phyloP scores from a whole-genome alignment of 306 rosid species.

The Rubus parviflorus region DNA sequence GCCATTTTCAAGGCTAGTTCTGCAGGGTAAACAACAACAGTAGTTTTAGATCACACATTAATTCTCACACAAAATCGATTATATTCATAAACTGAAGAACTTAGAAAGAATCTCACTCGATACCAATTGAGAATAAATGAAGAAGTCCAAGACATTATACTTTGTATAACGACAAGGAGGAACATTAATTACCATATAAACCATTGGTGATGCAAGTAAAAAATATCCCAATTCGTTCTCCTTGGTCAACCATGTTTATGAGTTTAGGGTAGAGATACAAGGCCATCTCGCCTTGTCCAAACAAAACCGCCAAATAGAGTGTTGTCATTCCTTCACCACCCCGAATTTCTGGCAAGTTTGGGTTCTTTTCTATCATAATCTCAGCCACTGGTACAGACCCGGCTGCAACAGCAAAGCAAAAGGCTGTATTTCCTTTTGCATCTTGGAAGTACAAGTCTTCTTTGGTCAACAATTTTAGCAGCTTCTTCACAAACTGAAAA shows the following conservation, averaged over 20 bases:
- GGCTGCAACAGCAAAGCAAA: constrained; percentile 8
- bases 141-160: too few relatives aligned
- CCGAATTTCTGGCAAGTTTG: neutral
- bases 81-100: too few relatives aligned
- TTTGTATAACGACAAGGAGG: too few relatives aligned
- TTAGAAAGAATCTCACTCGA: too few relatives aligned
- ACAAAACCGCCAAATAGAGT: neutral
- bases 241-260: neutral
- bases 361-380: constrained; percentile 11
- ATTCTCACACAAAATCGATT: too few relatives aligned
- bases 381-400: constrained; percentile 12
- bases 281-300: neutral
- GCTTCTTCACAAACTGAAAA: constrained; percentile 4
- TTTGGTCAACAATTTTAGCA: neutral
- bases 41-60: too few relatives aligned
- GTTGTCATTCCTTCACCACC: neutral
- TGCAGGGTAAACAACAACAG: neutral
- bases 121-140: too few relatives aligned
- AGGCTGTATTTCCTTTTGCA: neutral
- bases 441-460: neutral
- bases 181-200: neutral
- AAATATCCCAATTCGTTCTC: neutral
- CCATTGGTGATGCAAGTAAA: neutral
- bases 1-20: constrained; percentile 18
- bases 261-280: neutral